Evolutionary conservation across 2,329 filamentous ascomycete genomes (phyloP), one percentile per base, ranked within the genome.

Genomic region (Aureobasidium pullulans): DNA sequence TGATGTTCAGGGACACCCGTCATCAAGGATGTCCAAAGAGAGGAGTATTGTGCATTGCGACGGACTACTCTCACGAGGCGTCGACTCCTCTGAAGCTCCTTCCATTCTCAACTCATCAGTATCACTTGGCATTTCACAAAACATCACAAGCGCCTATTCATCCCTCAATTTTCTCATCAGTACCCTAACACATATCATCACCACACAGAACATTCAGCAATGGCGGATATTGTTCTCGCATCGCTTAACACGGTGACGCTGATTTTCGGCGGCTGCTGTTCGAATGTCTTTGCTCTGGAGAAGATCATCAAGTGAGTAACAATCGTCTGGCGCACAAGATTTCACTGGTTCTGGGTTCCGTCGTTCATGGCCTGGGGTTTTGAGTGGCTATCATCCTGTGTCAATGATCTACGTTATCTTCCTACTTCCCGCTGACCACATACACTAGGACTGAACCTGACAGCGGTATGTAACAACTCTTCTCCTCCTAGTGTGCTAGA

Each of bases 241-340:
- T 60, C 67, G 3, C 40, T 67, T 44, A 72, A 73, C 60, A 95
- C 95, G 81, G 80, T 93, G 60, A 81, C 81, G 54, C 81, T 97
- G 65, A 97, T 99, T 61, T 96, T 99, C 73, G 94, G 94, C 54
- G 94, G 94, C 32, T 96, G 91, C 71, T 96, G 92, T 76, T 90
- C 90, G 37, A 96, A 96, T 80, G 92, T 96, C n/a, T 97, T 96
- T 75, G 90, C 93, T 42, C 81, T 99, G 60, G 94, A 99, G 75
- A 89, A 90, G 48, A 96, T 97, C 67, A 85, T 99, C 70, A 95
- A 94, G 89, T 94, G 77, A 50, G 56, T 43, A 2, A 2, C 56
- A 61, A 60, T 23, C 16, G 6, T 5, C 9, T 23, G 43, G 59
- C 47, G 47, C 47, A 43, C 16, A 43, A 50, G 42, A 60, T 46